A percentile compares a stretch with the other conserved stretches of the same genome.
Conservation (phyloP, 116 monocot genomes). For the Dioscorea cayenensis region DNA sequence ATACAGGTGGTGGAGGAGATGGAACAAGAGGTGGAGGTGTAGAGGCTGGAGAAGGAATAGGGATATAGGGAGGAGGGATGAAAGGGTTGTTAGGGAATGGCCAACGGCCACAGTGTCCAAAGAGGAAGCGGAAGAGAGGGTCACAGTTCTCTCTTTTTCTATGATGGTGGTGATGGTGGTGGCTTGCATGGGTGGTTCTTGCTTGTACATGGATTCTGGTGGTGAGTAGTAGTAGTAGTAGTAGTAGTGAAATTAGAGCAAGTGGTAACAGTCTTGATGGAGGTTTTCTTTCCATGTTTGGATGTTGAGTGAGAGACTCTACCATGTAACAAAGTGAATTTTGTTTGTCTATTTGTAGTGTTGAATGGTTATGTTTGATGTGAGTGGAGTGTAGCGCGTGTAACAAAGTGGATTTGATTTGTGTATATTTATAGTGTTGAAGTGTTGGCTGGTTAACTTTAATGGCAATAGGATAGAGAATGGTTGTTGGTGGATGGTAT, state of each 20-base stretch:
- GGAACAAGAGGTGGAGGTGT: constrained; percentile 3
- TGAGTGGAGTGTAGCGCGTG: no score
- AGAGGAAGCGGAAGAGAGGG: constrained; percentile 5
- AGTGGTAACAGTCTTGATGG: neutral
- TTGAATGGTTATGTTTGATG: neutral
- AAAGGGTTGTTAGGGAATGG: constrained; percentile 14
- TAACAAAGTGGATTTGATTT: no score
- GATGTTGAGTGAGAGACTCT: neutral
- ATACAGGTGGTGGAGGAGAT: neutral
- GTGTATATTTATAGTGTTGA: no score
- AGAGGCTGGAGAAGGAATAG: neutral
- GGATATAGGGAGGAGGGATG: neutral
- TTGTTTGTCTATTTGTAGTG: no score
- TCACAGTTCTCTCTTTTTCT: constrained; percentile 2
- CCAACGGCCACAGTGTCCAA: constrained; percentile 2
- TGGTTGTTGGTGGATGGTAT: neutral
- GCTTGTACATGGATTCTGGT: neutral
- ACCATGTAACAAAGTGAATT: no score
- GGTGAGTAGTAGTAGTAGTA: neutral
- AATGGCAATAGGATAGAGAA: neutral
- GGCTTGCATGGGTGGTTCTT: neutral
- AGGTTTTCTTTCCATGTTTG: neutral
- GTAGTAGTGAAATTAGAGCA: neutral
- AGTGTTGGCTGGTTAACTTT: no score
- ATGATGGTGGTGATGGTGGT: neutral